Evolutionary conservation across 2,329 filamentous ascomycete species (phyloP).

Genomic region (Venturia aucupariae): DNA sequence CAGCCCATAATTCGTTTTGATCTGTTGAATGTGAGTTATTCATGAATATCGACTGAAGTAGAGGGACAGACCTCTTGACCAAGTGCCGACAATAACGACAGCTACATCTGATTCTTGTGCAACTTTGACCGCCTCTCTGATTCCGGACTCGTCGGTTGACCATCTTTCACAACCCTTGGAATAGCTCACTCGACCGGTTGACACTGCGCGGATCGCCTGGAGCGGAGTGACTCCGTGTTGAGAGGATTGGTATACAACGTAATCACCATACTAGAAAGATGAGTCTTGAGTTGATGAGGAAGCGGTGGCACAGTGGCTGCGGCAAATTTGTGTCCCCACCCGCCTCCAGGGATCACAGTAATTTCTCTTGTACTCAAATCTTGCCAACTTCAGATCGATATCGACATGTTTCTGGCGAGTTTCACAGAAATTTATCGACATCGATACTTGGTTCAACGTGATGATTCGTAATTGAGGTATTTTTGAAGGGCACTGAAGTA

Average conservation of each 20-base stretch:
- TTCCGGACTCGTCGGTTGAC: slow-evolving; percentile 60
- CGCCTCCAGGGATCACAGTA: too few relatives aligned
- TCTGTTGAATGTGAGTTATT: slow-evolving; percentile 31
- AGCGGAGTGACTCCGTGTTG: slow-evolving; percentile 59
- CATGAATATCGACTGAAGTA: neutral
- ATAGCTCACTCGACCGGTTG: slow-evolving; percentile 52
- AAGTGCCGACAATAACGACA: slow-evolving; percentile 65
- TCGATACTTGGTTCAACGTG: too few relatives aligned
- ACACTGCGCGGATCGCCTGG: slow-evolving; percentile 54
- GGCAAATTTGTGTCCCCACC: too few relatives aligned
- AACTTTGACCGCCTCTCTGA: slow-evolving; percentile 55
- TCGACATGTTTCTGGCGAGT: too few relatives aligned
- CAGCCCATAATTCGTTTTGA: slow-evolving; percentile 60
- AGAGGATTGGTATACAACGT: slow-evolving; percentile 57
- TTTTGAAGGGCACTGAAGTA: too few relatives aligned
- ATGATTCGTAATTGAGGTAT: too few relatives aligned
- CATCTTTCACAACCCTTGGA: slow-evolving; percentile 63
- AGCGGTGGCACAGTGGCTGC: too few relatives aligned
- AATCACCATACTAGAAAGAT: slow-evolving; percentile 56
- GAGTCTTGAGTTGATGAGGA: slow-evolving; percentile 22
- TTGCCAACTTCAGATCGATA: too few relatives aligned
- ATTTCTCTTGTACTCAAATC: too few relatives aligned
- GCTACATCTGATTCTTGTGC: slow-evolving; percentile 61
- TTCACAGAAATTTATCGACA: too few relatives aligned
- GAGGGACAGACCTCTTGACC: slow-evolving; percentile 43